Base-by-base conservation (phyloP, 2,329 filamentous ascomycete species). In the Sarocladium strictum region DNA sequence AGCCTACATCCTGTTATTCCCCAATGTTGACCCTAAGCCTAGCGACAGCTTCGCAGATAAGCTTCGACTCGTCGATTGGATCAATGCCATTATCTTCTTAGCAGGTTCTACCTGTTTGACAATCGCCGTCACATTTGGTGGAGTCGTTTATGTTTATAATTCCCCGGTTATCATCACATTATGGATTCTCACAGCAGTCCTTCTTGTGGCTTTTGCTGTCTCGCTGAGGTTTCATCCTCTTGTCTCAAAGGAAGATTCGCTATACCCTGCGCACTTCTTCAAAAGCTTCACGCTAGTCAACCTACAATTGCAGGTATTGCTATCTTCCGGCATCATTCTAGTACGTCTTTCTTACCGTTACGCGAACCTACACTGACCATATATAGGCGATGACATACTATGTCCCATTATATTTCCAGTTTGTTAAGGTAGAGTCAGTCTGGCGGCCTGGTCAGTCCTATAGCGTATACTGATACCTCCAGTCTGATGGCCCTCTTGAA, bases 351-450 rank as follows among this genome's bases (percentile, higher is more conserved):
- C 29, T 14, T 15, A 23, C 12, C 19, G 6, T 38, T 24, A n/a
- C n/a, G n/a, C n/a, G n/a, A n/a, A n/a, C n/a, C n/a, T n/a, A n/a
- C n/a, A 14, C 49, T 52, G 17, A 52, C 29, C 11, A 2, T 14
- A 14, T 10, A 5, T 14, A 57, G 56, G 43, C 53, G 7, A 53
- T 53, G 29, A 55, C 53, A 2, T 80, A 76, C 60, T 79, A 75
- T 60, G 72, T 77, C 19, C 76, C 77, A 0, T 60, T 79, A 1
- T 76, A 69, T 60, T 79, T 79, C 62, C 70, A 75, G 55, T 79
- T 78, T 59, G 68, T 67, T 1, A 65, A 45, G 53, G 57, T 57
- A 54, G 12, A 24, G 50, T 54, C 23, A 14, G 14, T 14, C 29
- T 26, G 10, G 11, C 26, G 27, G 9, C 33, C 11, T 24, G 35